phyloP scores from a whole-genome alignment of 768 basidiomycete species.

The Naganishia kalamii region DNA sequence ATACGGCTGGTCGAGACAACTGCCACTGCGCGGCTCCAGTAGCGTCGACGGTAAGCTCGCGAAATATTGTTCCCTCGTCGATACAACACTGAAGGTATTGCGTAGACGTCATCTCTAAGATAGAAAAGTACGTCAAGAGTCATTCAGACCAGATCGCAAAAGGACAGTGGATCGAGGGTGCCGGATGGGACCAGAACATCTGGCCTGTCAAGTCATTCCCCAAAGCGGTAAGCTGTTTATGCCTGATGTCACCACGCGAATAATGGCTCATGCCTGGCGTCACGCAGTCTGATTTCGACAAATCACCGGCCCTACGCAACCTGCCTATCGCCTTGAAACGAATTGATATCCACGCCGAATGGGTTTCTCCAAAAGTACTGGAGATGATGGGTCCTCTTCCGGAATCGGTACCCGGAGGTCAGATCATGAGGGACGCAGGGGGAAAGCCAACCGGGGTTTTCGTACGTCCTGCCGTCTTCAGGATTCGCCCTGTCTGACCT shows the following conservation, averaged over 20 bases:
- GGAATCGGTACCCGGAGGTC: conserved; percentile 61
- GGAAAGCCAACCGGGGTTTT: conserved; percentile 65
- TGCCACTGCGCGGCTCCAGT: conserved; percentile 29
- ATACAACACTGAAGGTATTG: neutral
- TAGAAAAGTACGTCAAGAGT: conserved; percentile 33
- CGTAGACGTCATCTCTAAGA: conserved; percentile 29
- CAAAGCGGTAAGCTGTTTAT: conserved; percentile 56
- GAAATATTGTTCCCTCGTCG: neutral
- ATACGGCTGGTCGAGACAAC: conserved; percentile 38
- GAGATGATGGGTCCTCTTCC: conserved; percentile 57
- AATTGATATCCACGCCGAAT: conserved; percentile 76
- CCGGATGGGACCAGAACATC: conserved; percentile 88
- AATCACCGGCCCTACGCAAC: conserved; percentile 60
- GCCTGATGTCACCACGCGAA: neutral
- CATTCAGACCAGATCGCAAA: conserved; percentile 21
- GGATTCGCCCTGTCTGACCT: neutral
- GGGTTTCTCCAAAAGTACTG: conserved; percentile 74
- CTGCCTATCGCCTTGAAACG: conserved; percentile 68
- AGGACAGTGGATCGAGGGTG: conserved; percentile 66
- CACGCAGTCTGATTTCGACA: conserved; percentile 56
- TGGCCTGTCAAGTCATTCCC: conserved; percentile 64
- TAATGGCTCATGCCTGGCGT: neutral
- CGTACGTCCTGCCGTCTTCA: conserved; percentile 22
- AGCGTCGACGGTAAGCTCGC: conserved; percentile 7
- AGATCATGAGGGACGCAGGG: conserved; percentile 60